A percentile compares a stretch with the other conserved stretches of the same genome.
These are phyloP conservation scores for Chlorella sp. DNA, from an alignment of 139 green algal species.

Conservation along the genomic window DNA sequence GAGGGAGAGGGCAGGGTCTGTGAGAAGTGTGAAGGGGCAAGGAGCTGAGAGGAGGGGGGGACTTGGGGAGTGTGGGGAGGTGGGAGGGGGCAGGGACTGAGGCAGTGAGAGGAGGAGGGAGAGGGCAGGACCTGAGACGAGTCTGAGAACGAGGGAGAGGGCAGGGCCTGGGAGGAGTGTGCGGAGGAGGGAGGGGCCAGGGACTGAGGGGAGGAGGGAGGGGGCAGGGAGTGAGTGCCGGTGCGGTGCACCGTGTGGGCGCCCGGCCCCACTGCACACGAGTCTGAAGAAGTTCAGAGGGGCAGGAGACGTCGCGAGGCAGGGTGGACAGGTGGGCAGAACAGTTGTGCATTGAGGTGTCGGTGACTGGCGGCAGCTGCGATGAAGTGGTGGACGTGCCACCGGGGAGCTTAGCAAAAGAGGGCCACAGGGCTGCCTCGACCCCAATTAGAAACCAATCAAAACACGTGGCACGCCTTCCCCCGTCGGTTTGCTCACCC, in stretches of 20 bases:
- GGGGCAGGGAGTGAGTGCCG: too few relatives aligned
- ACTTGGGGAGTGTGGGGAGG: background rate
- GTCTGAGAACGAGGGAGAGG: too few relatives aligned
- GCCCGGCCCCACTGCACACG: too few relatives aligned
- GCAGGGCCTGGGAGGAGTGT: background rate
- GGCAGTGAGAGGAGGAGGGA: too few relatives aligned
- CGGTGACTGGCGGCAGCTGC: background rate
- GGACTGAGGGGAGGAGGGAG: background rate
- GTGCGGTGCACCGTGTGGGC: too few relatives aligned
- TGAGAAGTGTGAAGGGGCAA: too few relatives aligned
- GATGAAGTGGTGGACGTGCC: background rate
- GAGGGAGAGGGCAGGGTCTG: too few relatives aligned
- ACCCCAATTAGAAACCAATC: background rate
- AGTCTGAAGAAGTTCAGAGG: too few relatives aligned
- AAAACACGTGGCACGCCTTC: background rate
- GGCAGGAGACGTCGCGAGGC: too few relatives aligned
- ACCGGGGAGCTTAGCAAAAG: background rate
- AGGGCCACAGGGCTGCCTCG: background rate
- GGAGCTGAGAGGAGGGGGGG: too few relatives aligned
- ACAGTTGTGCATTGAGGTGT: background rate
- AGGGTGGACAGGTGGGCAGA: background rate
- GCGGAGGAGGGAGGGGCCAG: background rate
- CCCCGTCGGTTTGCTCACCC: background rate
- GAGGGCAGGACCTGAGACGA: too few relatives aligned
- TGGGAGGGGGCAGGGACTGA: background rate